Evolutionary conservation across 2,329 filamentous ascomycete genomes (phyloP).

Genomic region (Fusarium luffae): DNA sequence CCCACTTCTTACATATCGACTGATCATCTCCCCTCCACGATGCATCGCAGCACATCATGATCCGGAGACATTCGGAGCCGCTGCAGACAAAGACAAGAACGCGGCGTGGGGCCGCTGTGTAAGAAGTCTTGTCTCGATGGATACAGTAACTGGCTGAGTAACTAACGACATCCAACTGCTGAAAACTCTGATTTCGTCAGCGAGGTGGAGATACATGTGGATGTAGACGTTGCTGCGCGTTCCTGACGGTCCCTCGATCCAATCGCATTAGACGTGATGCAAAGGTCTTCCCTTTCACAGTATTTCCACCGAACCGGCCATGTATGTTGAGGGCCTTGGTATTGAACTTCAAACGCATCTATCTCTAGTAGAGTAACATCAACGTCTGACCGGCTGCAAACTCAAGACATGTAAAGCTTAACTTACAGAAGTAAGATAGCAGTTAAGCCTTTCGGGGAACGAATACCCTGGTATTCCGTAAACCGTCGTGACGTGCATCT

Average conservation of each 20-base stretch:
- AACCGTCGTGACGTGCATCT: constrained; percentile 30
- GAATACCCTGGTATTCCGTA: constrained; percentile 2
- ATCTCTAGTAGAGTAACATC: background rate
- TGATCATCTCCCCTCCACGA: constrained; percentile 30
- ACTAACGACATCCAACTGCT: background rate
- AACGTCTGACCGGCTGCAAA: constrained; percentile 8
- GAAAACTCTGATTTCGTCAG: constrained; percentile 35
- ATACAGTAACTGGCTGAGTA: no score
- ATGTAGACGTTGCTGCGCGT: constrained; percentile 21
- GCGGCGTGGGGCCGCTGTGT: constrained; percentile 39
- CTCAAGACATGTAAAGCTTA: constrained; percentile 5
- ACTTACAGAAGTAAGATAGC: background rate
- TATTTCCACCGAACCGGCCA: background rate
- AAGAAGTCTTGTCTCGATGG: constrained; percentile 7
- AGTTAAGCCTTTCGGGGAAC: constrained; percentile 23
- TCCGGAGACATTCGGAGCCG: constrained; percentile 43
- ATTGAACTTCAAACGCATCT: background rate
- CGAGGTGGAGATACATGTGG: constrained; percentile 29
- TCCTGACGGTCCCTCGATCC: background rate
- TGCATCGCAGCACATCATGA: constrained; percentile 30
- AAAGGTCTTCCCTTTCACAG: background rate
- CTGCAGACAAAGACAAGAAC: constrained; percentile 17
- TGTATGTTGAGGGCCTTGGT: background rate
- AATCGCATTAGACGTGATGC: background rate
- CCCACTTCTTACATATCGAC: constrained; percentile 18